Evolutionary conservation across 768 basidiomycete genomes (phyloP), one percentile per base, ranked within the genome.

Genomic region (Mycena metata): DNA sequence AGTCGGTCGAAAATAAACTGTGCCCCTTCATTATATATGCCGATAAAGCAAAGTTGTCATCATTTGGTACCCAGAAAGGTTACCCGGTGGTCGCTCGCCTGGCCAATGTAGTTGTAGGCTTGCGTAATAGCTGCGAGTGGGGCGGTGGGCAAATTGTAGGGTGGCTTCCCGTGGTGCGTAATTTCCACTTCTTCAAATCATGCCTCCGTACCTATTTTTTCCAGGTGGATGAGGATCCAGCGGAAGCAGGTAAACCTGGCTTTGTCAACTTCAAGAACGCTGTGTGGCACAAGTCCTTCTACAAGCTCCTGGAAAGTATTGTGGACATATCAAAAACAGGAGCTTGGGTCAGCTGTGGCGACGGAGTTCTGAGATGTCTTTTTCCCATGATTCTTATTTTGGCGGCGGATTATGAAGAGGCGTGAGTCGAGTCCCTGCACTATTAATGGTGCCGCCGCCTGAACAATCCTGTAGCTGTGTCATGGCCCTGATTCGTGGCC

Each of bases 331-430:
- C 77, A 0, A 39, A 66, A 8, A 72, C 58, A 2, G 82, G 83
- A 1, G 64, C 39, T 8, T 47, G 46, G 19, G 54, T 72, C 24
- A n/a, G 55, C 8, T 83, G 78, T 66, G 77, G 77, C 6, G 75
- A 82, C 69, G 69, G 71, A 3, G 60, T 79, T 5, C 3, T 23
- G 2, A 76, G 73, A 0, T 68, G 52, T 2, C 49, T 86, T 0
- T 85, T 74, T 24, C 83, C 82, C 0, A 39, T 80, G 5, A 74
- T 86, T 36, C 35, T 83, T 0, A 82, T 84, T 5, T 66, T 83
- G 1, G 81, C 79, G 5, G 77, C 78, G 7, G 83, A 86, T 63
- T 86, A 83, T 55, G 80, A 86, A 67, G 84, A 87, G 75, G 79
- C 82, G 85, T 85, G 76, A 21, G 81, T 77, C 11, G n/a, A n/a